These are phyloP conservation scores for Monosporascus sp. DNA, from an alignment of 2,329 filamentous ascomycete genomes.

Conservation along the genomic window DNA sequence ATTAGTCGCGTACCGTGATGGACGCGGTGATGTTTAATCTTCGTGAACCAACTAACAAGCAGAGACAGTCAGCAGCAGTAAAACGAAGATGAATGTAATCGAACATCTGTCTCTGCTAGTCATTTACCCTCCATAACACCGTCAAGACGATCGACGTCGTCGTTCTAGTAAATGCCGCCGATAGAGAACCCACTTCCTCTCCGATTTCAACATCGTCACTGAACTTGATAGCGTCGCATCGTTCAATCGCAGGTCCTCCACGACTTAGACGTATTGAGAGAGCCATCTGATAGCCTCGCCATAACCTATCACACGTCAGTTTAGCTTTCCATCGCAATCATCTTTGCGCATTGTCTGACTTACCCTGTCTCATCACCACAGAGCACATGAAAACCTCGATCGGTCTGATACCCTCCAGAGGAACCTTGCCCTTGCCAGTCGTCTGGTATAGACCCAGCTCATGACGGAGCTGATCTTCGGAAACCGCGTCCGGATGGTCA, in stretches of 20 bases:
- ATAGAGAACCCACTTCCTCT: not conserved
- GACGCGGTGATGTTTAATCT: too few relatives aligned
- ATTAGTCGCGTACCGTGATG: too few relatives aligned
- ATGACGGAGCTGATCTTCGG: slow-evolving; percentile 90
- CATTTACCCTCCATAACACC: not conserved
- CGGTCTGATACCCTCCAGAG: slow-evolving; percentile 83
- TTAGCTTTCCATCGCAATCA: slow-evolving; percentile 3
- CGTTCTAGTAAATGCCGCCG: not conserved
- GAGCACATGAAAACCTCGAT: slow-evolving; percentile 99
- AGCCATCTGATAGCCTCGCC: slow-evolving; percentile 89
- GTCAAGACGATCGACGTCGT: not conserved
- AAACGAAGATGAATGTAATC: not conserved
- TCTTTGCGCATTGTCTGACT: slow-evolving; percentile 23
- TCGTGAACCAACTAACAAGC: not conserved
- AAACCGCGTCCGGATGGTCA: slow-evolving; percentile 92
- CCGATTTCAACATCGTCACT: not conserved
- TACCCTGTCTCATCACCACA: slow-evolving; percentile 93
- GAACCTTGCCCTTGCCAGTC: slow-evolving; percentile 92
- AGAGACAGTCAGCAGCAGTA: not conserved
- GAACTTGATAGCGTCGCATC: slow-evolving; percentile 4
- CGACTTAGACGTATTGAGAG: slow-evolving; percentile 77
- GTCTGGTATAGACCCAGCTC: slow-evolving; percentile 93
- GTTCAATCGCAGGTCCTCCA: not conserved
- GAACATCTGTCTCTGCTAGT: not conserved
- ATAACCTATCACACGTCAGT: slow-evolving; percentile 52